These are phyloP conservation scores for Cyclostephanos tholiformis DNA, from an alignment of 108 stramenopile genomes.

Conservation along the genomic window DNA sequence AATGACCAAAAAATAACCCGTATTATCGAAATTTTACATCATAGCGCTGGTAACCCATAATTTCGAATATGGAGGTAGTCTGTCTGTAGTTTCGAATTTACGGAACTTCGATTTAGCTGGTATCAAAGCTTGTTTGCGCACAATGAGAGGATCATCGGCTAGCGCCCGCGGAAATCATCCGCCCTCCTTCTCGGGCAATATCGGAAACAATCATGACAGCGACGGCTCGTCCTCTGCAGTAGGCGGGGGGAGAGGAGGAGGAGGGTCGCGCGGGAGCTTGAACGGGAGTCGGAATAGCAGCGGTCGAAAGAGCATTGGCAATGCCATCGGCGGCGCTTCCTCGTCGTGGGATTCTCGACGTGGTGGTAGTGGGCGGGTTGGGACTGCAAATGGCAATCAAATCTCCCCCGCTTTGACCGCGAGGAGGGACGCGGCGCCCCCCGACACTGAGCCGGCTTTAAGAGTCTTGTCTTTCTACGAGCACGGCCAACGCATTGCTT, in stretches of 20 bases:
- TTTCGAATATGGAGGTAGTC: too few relatives aligned
- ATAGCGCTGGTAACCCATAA: too few relatives aligned
- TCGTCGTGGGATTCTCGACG: slow-evolving; percentile 11
- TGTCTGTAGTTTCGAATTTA: too few relatives aligned
- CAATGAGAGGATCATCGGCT: neutral
- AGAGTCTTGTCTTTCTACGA: slow-evolving; percentile 65
- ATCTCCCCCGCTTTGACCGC: neutral
- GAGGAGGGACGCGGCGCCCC: slow-evolving; percentile 9
- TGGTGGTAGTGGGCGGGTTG: neutral
- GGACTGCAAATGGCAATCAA: neutral
- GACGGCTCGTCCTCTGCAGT: neutral
- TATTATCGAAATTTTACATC: too few relatives aligned
- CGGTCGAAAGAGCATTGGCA: slow-evolving; percentile 3
- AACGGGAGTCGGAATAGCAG: slow-evolving; percentile 8
- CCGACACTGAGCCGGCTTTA: slow-evolving; percentile 57
- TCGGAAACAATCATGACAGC: neutral
- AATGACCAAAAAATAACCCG: too few relatives aligned
- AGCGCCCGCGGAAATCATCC: neutral
- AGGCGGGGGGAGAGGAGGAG: neutral
- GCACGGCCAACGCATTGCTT: slow-evolving; percentile 67
- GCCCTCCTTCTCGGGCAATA: neutral
- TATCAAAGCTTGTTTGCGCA: too few relatives aligned
- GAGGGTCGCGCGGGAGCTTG: neutral
- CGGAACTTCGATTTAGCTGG: too few relatives aligned
- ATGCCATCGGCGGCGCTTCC: neutral